phyloP scores from a whole-genome alignment of 1,284 basidiomycete species.

The Takashimella tepidaria region DNA sequence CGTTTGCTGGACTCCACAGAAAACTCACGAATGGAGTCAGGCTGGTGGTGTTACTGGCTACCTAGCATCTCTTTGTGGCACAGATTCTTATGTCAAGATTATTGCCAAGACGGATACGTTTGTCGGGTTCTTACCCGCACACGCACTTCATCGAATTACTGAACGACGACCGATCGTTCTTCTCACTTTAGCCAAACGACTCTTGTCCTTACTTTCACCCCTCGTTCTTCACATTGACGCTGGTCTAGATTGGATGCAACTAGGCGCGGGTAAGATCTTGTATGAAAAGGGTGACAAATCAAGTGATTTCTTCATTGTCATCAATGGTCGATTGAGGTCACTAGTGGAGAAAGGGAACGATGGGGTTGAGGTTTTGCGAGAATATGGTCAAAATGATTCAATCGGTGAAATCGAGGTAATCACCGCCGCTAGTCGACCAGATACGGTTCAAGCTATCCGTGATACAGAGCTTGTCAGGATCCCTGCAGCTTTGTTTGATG shows the following conservation, averaged over 20 bases:
- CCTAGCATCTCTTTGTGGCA: constrained; percentile 86
- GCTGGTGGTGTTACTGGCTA: constrained; percentile 98
- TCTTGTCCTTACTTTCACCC: constrained; percentile 90
- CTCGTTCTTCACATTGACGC: constrained; percentile 95
- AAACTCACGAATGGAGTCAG: constrained; percentile 48
- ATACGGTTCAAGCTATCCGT: constrained; percentile 94
- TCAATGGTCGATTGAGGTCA: constrained; percentile 90
- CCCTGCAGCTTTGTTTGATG: constrained; percentile 96
- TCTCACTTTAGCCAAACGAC: constrained; percentile 89
- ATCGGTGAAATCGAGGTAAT: constrained; percentile 91
- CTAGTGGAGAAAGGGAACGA: constrained; percentile 60
- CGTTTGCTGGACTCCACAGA: constrained; percentile 1
- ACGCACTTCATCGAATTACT: constrained; percentile 80
- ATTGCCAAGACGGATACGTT: constrained; percentile 93
- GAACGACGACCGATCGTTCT: constrained; percentile 93
- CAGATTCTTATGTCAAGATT: constrained; percentile 93
- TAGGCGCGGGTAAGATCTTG: constrained; percentile 68
- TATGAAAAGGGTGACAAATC: constrained; percentile 86
- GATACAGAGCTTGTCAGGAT: constrained; percentile 97
- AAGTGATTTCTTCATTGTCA: constrained; percentile 96
- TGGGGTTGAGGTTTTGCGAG: constrained; percentile 72
- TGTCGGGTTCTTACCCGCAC: constrained; percentile 86
- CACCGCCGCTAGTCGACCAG: constrained; percentile 78
- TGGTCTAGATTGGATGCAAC: constrained; percentile 97
- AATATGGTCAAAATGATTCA: constrained; percentile 82